These are phyloP conservation scores for Pleurozium schreberi DNA, from an alignment of 225 moss, liverwort and hornwort species.

Conservation along the genomic window DNA sequence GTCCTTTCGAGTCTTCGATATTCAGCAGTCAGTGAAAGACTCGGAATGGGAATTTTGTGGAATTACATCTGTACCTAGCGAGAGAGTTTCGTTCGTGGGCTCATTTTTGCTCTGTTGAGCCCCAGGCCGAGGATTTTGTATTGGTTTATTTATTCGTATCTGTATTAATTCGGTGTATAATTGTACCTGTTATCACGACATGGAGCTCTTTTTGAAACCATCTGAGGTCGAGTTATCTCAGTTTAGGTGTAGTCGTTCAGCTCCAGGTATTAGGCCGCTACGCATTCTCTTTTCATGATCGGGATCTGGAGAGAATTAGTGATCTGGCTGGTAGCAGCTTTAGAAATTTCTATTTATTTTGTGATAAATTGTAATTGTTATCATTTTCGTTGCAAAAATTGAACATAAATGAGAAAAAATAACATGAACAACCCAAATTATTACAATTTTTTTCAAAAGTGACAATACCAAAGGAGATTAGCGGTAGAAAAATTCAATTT, in stretches of 20 bases:
- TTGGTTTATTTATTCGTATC: not conserved
- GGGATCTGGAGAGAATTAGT: not conserved
- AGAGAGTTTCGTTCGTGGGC: not conserved
- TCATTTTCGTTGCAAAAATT: too few relatives aligned
- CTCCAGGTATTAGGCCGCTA: slow-evolving; percentile 1
- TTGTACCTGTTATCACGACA: not conserved
- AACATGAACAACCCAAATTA: too few relatives aligned
- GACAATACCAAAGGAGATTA: too few relatives aligned
- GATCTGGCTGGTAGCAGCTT: not conserved
- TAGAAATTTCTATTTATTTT: too few relatives aligned
- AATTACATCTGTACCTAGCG: not conserved
- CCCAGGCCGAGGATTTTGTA: not conserved
- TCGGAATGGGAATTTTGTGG: not conserved
- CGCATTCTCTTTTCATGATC: not conserved
- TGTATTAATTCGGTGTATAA: not conserved
- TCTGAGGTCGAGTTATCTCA: not conserved
- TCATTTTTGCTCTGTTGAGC: slow-evolving; percentile 8
- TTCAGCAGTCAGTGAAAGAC: slow-evolving; percentile 28
- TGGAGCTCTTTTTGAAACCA: not conserved
- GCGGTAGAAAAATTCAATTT: too few relatives aligned
- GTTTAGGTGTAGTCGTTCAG: not conserved
- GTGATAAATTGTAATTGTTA: too few relatives aligned
- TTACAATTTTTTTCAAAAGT: too few relatives aligned
- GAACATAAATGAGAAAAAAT: too few relatives aligned
- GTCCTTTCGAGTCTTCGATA: slow-evolving; percentile 30